Percentiles rank a stretch among this genome's conserved stretches.
Conservation (phyloP, 495 filamentous ascomycete species). For the Recurvomyces mirabilis region DNA sequence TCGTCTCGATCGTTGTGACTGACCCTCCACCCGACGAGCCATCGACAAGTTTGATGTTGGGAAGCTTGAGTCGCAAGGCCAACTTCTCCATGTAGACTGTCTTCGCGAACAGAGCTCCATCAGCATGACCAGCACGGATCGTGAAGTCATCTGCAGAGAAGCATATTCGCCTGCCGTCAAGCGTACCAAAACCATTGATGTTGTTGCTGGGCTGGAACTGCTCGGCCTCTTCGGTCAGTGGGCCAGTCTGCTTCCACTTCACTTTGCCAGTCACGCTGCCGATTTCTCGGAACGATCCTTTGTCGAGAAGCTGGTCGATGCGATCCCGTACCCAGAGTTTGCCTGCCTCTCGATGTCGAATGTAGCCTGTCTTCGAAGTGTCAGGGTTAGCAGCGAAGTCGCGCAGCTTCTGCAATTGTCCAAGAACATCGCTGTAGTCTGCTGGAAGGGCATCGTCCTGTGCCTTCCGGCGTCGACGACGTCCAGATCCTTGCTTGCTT, state of each 20-base stretch:
- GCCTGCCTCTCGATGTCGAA: constrained; percentile 49
- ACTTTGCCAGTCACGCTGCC: constrained; percentile 50
- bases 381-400: constrained; percentile 44
- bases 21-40: constrained; percentile 51
- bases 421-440: constrained; percentile 50
- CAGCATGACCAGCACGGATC: constrained; percentile 52
- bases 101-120: constrained; percentile 46
- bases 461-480: constrained; percentile 18
- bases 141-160: constrained; percentile 55
- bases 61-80: constrained; percentile 31
- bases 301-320: constrained; percentile 44
- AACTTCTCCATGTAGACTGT: constrained; percentile 48
- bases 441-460: constrained; percentile 36
- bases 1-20: constrained; percentile 45
- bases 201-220: constrained; percentile 22
- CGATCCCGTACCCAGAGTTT: constrained; percentile 57
- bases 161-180: constrained; percentile 43
- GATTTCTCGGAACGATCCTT: constrained; percentile 43
- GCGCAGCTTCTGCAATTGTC: constrained; percentile 39
- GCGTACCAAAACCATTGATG: constrained; percentile 35
- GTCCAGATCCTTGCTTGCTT: too few species aligned
- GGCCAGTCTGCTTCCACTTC: constrained; percentile 41
- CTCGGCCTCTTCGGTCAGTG: constrained; percentile 39
- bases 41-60: constrained; percentile 53
- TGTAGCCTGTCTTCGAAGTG: constrained; percentile 41